phyloP scores from a whole-genome alignment of 1,284 basidiomycete species.

The Naganishia sp. region DNA sequence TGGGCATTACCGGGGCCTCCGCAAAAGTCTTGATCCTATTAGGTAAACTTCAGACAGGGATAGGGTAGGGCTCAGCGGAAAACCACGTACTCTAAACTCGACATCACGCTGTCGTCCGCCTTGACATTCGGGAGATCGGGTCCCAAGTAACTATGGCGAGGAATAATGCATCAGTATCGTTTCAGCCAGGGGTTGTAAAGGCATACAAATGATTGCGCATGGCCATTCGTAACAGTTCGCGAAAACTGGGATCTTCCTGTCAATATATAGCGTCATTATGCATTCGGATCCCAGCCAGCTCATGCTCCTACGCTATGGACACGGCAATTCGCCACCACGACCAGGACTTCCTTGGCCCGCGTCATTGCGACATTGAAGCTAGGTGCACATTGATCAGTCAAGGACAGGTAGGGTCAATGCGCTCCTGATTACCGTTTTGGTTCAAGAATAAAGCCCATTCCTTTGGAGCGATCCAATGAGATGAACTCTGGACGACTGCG shows the following conservation, averaged over 20 bases:
- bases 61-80: not conserved
- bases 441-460: slow-evolving; percentile 50
- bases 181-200: not conserved
- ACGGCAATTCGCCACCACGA: slow-evolving; percentile 51
- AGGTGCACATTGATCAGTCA: not conserved
- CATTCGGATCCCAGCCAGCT: not conserved
- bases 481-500: slow-evolving; percentile 48
- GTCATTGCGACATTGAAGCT: slow-evolving; percentile 56
- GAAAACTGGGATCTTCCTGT: slow-evolving; percentile 47
- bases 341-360: slow-evolving; percentile 52
- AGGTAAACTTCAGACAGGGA: not conserved
- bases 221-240: slow-evolving; percentile 44
- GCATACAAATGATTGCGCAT: slow-evolving; percentile 38
- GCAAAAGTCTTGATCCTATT: slow-evolving; percentile 17
- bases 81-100: slow-evolving; percentile 28
- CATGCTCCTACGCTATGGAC: slow-evolving; percentile 36
- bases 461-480: slow-evolving; percentile 41
- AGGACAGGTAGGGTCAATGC: not conserved
- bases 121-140: not conserved
- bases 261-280: not conserved
- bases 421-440: slow-evolving; percentile 43
- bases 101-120: slow-evolving; percentile 21
- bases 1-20: not conserved
- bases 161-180: not conserved
- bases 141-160: slow-evolving; percentile 28